Evolutionary conservation across 1,139 yeast genomes (phyloP).

Genomic region (Taphrina wiesneri): DNA sequence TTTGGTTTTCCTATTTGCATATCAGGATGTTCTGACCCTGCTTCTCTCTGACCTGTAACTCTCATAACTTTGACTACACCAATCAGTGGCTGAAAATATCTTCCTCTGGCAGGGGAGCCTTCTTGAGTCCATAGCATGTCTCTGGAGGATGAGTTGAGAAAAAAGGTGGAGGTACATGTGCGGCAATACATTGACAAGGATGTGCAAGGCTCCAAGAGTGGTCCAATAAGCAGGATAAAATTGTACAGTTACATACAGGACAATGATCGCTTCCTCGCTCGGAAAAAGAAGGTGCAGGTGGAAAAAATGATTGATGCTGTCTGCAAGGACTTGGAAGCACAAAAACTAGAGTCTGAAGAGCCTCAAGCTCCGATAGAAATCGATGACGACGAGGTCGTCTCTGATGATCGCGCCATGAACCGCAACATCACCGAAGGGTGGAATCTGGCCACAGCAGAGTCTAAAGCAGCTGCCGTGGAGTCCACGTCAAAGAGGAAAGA

Average conservation of each 20-base stretch:
- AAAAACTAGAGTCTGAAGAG: slow-evolving; percentile 1
- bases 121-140: neutral
- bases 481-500: slow-evolving; percentile 42
- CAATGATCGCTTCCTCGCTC: slow-evolving; percentile 11
- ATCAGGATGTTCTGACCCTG: too few relatives aligned
- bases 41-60: too few relatives aligned
- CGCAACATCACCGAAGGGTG: neutral
- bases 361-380: neutral
- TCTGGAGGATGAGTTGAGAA: slow-evolving; percentile 9
- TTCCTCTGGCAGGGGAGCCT: neutral
- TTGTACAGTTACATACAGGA: slow-evolving; percentile 21
- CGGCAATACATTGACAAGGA: slow-evolving; percentile 10
- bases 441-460: neutral
- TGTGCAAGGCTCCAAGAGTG: neutral
- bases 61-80: too few relatives aligned
- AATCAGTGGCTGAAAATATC: neutral
- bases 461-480: slow-evolving; percentile 33
- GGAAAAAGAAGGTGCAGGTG: slow-evolving; percentile 25
- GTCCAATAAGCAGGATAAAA: slow-evolving; percentile 20
- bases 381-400: neutral
- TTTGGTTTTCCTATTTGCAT: too few relatives aligned
- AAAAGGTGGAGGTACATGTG: slow-evolving; percentile 15
- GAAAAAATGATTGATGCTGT: slow-evolving; percentile 23
- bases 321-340: slow-evolving; percentile 18
- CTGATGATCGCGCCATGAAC: neutral